These are phyloP conservation scores for Talaromyces sp. DNA, from an alignment of 2,329 filamentous ascomycete species.

Conservation along the genomic window DNA sequence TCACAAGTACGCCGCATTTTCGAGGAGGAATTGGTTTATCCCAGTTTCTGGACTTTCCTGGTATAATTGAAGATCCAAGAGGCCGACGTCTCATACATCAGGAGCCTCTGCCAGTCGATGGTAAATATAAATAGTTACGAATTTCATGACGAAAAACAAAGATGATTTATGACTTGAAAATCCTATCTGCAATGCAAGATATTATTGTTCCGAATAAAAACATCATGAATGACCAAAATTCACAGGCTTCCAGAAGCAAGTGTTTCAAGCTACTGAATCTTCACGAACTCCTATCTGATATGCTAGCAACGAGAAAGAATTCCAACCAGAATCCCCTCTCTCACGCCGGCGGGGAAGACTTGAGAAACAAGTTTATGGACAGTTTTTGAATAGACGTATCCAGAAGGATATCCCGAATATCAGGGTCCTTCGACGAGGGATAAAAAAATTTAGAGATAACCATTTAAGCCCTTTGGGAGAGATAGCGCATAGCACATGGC, in stretches of 20 bases:
- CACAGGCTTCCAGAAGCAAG: constrained; percentile 1
- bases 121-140: constrained; percentile 20
- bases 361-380: background rate
- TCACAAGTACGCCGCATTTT: constrained; percentile 97
- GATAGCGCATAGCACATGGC: background rate
- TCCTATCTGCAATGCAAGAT: constrained; percentile 16
- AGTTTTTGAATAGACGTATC: background rate
- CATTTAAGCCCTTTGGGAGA: background rate
- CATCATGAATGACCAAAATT: background rate
- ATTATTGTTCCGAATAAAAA: constrained; percentile 4
- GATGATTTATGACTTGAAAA: constrained; percentile 17
- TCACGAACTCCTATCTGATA: background rate
- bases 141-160: constrained; percentile 13
- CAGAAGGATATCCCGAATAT: background rate
- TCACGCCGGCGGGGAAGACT: background rate
- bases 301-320: background rate
- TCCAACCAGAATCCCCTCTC: background rate
- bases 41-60: constrained; percentile 97
- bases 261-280: background rate
- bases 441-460: background rate
- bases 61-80: constrained; percentile 72
- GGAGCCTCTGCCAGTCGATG: background rate
- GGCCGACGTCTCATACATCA: background rate
- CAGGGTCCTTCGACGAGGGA: background rate
- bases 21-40: constrained; percentile 97